Base-by-base conservation (phyloP, 2,329 filamentous ascomycete genomes). In the Paecilomyces dactylethromorphus region DNA sequence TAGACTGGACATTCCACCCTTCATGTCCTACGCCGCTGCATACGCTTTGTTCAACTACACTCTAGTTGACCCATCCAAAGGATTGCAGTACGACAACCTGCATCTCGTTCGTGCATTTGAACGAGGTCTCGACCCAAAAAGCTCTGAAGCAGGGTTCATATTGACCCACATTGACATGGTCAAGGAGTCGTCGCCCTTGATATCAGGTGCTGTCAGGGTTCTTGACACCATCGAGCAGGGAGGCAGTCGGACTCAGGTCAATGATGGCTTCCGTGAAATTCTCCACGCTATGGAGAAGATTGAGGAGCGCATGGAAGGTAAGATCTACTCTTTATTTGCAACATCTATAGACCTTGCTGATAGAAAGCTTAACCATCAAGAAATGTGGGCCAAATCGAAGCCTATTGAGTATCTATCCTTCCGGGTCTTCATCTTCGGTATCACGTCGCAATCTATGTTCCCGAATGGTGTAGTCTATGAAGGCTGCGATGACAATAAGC, bases 151-250 rank as follows among this genome's bases (percentile, higher is more conserved):
- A 0, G 93, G 93, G 55, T 97, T 97, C 72, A 91, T 97, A n/a
- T 84, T 97, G 12, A 92, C 94, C 3, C 93, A 97, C 74, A 87
- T 97, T 56, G 91, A 95, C 75, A 97, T 97, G 92, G 93, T 96
- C 55, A 87, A 87, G 71, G 86, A 96, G 74, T 92, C 92, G 0
- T 88, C 88, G 0, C 84, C 86, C 0, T 81, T 97, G 1, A 86
- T 97, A 53, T 82, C 84, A 50, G 91, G 91, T 32, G 84, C 87
- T 3, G 81, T 91, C 53, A 81, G 85, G 56, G 84, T 88, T 55
- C 81, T 96, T 24, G 82, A 88, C 55, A 79, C 79, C 5, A 75
- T 82, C 32, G 78, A 81, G 53, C 68, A 71, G 50, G 74, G 76
- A 31, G 74, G 78, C 55, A 68, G 83, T 61, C 83, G 88, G 3